Base-by-base conservation (phyloP, 2,329 filamentous ascomycete species). In the Trichoderma asperellum region DNA sequence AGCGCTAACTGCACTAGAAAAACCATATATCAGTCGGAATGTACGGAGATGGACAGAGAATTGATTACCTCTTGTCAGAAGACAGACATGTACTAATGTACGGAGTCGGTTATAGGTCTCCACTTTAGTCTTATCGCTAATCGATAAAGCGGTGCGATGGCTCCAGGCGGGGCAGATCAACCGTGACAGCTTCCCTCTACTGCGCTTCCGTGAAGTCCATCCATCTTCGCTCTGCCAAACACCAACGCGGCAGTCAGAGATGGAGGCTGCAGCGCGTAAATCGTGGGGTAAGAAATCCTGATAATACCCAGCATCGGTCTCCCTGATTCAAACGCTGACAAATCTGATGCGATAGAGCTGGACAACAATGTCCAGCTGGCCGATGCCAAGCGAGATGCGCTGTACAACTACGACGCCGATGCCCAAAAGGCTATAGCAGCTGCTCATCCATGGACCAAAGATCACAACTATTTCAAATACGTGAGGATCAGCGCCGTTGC, bases 401-500 rank as follows among this genome's bases (percentile, higher is more conserved):
- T 99, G 75, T 99, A 97, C 85, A 86, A 87, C 76, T 97, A 96
- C 83, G 88, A 94, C 73, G 79, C 84, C 71, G 84, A 84, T 2
- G 87, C 88, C 55, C 91, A 96, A 75, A 92, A 91, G 77, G 82
- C 85, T 47, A 86, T 92, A 73, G 86, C 85, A 71, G 81, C 86
- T 12, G 83, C 86, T 27, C 87, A 87, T 66, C 94, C 94, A 71
- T 98, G 96, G 96, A 83, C 83, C 61, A 84, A 83, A 58, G 90
- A 97, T 77, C 90, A 91, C 0, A 87, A 93, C 80, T 90, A 97
- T 84, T 99, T 98, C 87, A 96, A 95, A 79, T 87, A 92, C 66
- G 93, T 98, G 58, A 93, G 94, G 76, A 95, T 99, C 81, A 96
- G 93, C 64, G 94, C 96, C 70, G 91, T 97, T 14, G 96, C 96